A percentile compares a stretch with the other conserved stretches of the same genome.
These are phyloP conservation scores for Leccinum disarticulatum DNA, from an alignment of 768 basidiomycete species.

Conservation along the genomic window DNA sequence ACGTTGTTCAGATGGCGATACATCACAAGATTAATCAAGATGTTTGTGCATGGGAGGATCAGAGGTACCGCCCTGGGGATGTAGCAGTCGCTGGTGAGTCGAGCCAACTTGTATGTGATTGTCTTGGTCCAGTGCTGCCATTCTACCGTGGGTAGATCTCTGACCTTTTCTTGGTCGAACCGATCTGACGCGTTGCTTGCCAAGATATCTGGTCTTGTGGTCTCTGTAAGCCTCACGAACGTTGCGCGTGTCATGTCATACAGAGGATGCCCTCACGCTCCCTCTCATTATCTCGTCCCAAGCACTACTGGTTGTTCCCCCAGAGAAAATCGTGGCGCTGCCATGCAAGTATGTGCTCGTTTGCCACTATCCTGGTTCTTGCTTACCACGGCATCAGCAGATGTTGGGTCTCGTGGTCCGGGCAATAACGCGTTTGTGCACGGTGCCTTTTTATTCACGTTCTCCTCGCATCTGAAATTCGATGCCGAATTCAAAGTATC, in stretches of 20 bases:
- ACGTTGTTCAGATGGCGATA: conserved; percentile 55
- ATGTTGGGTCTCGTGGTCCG: conserved; percentile 39
- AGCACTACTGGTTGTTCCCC: conserved; percentile 54
- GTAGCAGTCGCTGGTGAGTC: conserved; percentile 53
- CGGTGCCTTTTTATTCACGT: conserved; percentile 52
- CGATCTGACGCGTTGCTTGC: conserved; percentile 13
- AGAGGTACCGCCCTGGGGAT: conserved; percentile 54
- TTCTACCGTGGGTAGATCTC: conserved; percentile 51
- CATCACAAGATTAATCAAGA: conserved; percentile 47
- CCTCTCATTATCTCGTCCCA: conserved; percentile 59
- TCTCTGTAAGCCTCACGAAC: conserved; percentile 41
- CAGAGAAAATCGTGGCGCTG: conserved; percentile 56
- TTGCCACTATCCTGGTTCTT: conserved; percentile 19
- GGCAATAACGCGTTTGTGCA: conserved; percentile 55
- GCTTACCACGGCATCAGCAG: conserved; percentile 11
- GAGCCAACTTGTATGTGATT: not conserved
- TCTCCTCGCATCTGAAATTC: conserved; percentile 36
- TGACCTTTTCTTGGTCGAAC: not conserved
- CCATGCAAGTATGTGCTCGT: conserved; percentile 45
- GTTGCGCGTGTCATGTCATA: not conserved
- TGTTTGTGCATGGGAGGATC: conserved; percentile 36
- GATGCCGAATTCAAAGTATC: conserved; percentile 21
- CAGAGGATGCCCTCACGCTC: conserved; percentile 44
- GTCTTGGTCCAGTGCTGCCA: conserved; percentile 47
- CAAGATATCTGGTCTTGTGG: conserved; percentile 61